These are phyloP conservation scores for Bipolaris sorokiniana DNA, from an alignment of 2,329 filamentous ascomycete genomes.

Conservation along the genomic window DNA sequence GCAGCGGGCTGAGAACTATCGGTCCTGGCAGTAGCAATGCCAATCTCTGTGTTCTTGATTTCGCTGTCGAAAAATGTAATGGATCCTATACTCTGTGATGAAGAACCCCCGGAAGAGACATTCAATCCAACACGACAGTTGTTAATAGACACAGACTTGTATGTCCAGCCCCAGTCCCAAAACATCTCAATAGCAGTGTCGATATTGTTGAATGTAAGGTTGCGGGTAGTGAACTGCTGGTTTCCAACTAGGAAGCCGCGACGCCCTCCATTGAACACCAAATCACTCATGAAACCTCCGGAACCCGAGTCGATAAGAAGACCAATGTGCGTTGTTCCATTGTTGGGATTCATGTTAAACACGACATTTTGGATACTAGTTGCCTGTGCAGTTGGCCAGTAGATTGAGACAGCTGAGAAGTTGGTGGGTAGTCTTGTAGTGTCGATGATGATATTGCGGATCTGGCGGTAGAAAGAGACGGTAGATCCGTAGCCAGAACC, in stretches of 20 bases:
- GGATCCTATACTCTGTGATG: constrained; percentile 58
- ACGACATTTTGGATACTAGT: constrained; percentile 55
- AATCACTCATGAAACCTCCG: constrained; percentile 55
- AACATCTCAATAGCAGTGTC: constrained; percentile 62
- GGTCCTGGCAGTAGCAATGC: constrained; percentile 57
- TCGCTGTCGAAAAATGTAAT: constrained; percentile 64
- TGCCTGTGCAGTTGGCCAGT: constrained; percentile 56
- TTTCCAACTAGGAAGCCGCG: constrained; percentile 53
- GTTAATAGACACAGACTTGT: constrained; percentile 57
- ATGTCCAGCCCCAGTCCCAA: constrained; percentile 68
- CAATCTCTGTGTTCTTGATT: constrained; percentile 58
- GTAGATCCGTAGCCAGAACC: constrained; percentile 59
- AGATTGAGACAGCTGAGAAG: constrained; percentile 54
- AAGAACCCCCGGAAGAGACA: constrained; percentile 48
- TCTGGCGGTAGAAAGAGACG: constrained; percentile 69
- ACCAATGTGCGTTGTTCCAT: constrained; percentile 56
- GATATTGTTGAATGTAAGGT: constrained; percentile 60
- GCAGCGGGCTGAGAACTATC: constrained; percentile 51
- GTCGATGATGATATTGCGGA: constrained; percentile 71
- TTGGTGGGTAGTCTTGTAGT: constrained; percentile 57
- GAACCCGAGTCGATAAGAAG: constrained; percentile 54
- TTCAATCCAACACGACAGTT: constrained; percentile 62
- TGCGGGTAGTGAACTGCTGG: constrained; percentile 63
- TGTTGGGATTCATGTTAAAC: constrained; percentile 52
- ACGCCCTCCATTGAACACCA: constrained; percentile 53